Base-by-base conservation (phyloP, 2,329 filamentous ascomycete species). In the Pyrenochaeta sp. region DNA sequence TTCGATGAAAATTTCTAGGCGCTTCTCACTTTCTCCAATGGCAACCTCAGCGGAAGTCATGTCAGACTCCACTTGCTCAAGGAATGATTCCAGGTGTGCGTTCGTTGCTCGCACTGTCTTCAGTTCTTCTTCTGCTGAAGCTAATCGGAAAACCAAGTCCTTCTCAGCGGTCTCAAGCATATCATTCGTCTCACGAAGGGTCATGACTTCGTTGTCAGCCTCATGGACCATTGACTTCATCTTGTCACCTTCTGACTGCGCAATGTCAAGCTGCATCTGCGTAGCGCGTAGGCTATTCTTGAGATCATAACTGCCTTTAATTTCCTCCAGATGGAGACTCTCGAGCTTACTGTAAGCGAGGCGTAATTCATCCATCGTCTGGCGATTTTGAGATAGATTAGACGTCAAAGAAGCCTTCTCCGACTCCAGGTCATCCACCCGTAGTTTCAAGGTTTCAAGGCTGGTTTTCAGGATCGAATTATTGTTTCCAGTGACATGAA, bases 41-140 rank as follows among this genome's bases (percentile, higher is more conserved):
- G 63, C 63, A 31, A 53, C 58, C 36, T 68, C 63, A 7, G 67
- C 63, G 3, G 39, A 51, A 1, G 52, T 45, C 60, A 69, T 67
- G 22, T 67, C 66, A 15, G 59, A 44, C 29, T 69, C 55, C 1
- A 66, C 53, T 20, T 61, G 59, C 30, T 59, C 60, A 7, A 72
- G 52, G 42, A 71, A 67, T 1, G 50, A 47, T 31, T 70, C 68
- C 2, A 72, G 52, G 1, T 53, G 53, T 26, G 60, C 35, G 36
- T 72, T 72, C 6, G 65, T 63, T 4, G 59, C 44, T 21, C 53
- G 55, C 1, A 69, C 60, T 10, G 42, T 56, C 6, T 50, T 29
- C 11, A 72, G 46, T 17, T 72, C 66, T 13, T 65, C 49, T 40
- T 71, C 69, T 3, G 68, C 65, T 17, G 55, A 49, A 2, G 56